These are phyloP conservation scores for Hypoxylon sp. DNA, from an alignment of 2,329 filamentous ascomycete genomes.

Conservation along the genomic window DNA sequence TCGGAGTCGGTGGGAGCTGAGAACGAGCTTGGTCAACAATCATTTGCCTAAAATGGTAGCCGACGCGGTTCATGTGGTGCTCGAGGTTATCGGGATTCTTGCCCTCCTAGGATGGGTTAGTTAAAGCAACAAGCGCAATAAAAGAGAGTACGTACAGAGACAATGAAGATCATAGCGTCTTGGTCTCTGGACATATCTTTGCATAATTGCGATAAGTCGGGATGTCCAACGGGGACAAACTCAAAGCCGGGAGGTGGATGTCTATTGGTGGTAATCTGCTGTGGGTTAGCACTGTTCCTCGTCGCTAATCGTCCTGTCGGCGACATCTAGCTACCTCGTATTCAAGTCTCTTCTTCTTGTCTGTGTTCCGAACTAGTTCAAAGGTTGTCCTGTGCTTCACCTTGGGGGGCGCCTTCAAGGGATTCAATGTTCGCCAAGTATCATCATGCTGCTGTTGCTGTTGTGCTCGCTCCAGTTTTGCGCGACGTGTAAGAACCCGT, in stretches of 20 bases:
- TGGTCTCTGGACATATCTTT: slow-evolving; percentile 71
- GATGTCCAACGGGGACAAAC: slow-evolving; percentile 70
- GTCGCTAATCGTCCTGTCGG: slow-evolving; percentile 1
- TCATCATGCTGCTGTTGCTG: slow-evolving; percentile 37
- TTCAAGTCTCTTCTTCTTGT: slow-evolving; percentile 72
- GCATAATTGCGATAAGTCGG: slow-evolving; percentile 66
- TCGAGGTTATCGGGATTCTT: slow-evolving; percentile 51
- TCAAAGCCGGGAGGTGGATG: slow-evolving; percentile 67
- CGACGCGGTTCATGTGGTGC: slow-evolving; percentile 65
- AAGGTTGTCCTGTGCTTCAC: slow-evolving; percentile 69
- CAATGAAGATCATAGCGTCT: slow-evolving; percentile 72
- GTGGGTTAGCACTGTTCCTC: slow-evolving; percentile 36
- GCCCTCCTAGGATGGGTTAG: slow-evolving; percentile 42
- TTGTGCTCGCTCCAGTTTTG: slow-evolving; percentile 43
- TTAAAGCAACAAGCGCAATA: slow-evolving; percentile 35
- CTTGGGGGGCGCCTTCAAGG: slow-evolving; percentile 50
- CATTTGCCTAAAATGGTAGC: slow-evolving; percentile 66
- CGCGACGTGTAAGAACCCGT: slow-evolving; percentile 41
- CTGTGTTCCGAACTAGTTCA: slow-evolving; percentile 70
- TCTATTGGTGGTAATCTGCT: slow-evolving; percentile 60
- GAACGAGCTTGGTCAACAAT: slow-evolving; percentile 65
- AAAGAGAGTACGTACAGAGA: slow-evolving; percentile 59
- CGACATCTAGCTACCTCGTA: slow-evolving; percentile 58
- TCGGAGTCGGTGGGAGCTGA: slow-evolving; percentile 38
- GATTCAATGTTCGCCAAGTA: slow-evolving; percentile 45